Evolutionary conservation across 2,329 filamentous ascomycete genomes (phyloP), one percentile per base, ranked within the genome.

Genomic region (Fusarium papillatum): DNA sequence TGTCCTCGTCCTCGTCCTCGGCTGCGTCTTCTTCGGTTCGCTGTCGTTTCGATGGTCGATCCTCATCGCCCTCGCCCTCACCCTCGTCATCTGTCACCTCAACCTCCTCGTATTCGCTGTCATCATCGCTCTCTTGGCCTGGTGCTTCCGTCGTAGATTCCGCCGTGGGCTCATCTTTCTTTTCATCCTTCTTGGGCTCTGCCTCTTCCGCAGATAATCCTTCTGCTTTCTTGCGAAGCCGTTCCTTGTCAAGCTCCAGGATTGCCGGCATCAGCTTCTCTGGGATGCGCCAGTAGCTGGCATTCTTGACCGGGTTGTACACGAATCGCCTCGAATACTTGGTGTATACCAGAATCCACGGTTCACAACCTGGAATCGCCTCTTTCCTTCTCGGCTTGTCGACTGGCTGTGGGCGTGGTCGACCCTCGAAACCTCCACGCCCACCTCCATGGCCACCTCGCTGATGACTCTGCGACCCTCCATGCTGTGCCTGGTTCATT

Each of bases 281-380:
- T 0, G 97, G 97, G 79, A 98, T 97, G 80, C 95, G 95, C 97
- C 97, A 99, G 83, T 95, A 95, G 83, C 96, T 98, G 77, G 95
- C 90, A 43, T 96, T 94, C 76, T 96, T 98, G 66, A 90, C 90
- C 0, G 93, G 91, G 78, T 99, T 98, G 86, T 98, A 95, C 4
- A 96, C 95, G 81, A 99, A 99, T 64, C 96, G 91, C 69, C 97
- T 90, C 26, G 95, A 95, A 73, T 96, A 92, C 82, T 95, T 98
- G 1, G 97, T 99, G 82, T 94, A 95, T n/a, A 99, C 95, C 5
- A 99, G 87, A 0, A 98, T 85, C 97, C 97, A 99, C 19, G 95
- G 94, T 78, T 94, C 93, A 79, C 92, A 94, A 4, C 93, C 93
- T 0, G 95, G 95, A 57, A 99, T 97, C 8, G 89, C 82, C 68